Evolutionary conservation across 306 rosid genomes (phyloP).

Genomic region (Cicer cuneatum): DNA sequence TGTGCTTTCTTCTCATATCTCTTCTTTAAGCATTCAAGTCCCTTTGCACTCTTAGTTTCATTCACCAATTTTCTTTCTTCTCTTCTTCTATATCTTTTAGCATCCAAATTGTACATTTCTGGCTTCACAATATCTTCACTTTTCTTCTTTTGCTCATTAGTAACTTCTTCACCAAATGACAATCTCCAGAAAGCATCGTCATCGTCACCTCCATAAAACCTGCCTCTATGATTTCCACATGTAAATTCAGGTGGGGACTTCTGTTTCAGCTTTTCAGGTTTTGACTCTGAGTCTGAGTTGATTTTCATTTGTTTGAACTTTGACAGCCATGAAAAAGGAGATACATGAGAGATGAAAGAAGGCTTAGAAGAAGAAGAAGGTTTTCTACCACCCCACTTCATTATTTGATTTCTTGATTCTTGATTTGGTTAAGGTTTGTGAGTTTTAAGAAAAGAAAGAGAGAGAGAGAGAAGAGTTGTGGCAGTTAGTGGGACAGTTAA

Average conservation of each 20-base stretch:
- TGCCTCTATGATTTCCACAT: slow-evolving; percentile 41
- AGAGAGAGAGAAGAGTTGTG: slow-evolving; percentile 27
- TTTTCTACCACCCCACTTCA: slow-evolving; percentile 86
- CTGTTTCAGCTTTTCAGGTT: slow-evolving; percentile 47
- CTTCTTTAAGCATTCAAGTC: slow-evolving; percentile 52
- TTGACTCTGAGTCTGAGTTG: slow-evolving; percentile 54
- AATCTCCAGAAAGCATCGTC: slow-evolving; percentile 81
- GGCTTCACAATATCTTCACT: slow-evolving; percentile 46
- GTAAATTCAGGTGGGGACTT: slow-evolving; percentile 48
- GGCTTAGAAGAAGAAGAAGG: slow-evolving; percentile 56
- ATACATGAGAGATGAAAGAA: slow-evolving; percentile 71
- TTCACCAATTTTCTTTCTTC: slow-evolving; percentile 43
- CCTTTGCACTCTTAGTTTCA: slow-evolving; percentile 49
- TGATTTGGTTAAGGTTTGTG: slow-evolving; percentile 31
- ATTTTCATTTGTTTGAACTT: slow-evolving; percentile 83
- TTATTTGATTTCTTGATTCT: slow-evolving; percentile 36
- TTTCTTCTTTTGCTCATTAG: slow-evolving; percentile 52
- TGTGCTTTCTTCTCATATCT: slow-evolving; percentile 53
- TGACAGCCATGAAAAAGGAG: slow-evolving; percentile 77
- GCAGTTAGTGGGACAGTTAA: slow-evolving; percentile 56
- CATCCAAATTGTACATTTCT: slow-evolving; percentile 43
- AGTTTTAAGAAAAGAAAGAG: slow-evolving; percentile 33
- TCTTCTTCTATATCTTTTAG: slow-evolving; percentile 47
- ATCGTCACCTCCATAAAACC: slow-evolving; percentile 56
- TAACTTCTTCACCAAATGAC: slow-evolving; percentile 66